Evolutionary conservation across 257 asterid species (phyloP).

Genomic region (Henckelia pumila): DNA sequence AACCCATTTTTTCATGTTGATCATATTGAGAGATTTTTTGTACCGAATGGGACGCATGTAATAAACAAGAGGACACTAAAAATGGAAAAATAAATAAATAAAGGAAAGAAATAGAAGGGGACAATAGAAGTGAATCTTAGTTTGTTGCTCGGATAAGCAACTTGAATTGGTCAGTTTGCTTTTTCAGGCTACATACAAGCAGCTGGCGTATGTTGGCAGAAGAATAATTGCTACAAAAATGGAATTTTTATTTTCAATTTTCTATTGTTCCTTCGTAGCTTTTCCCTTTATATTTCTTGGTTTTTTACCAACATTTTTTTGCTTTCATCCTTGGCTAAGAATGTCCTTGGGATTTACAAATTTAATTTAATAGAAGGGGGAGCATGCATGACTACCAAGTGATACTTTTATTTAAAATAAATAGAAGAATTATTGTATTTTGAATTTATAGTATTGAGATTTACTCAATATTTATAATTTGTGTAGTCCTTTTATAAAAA

Average conservation of each 20-base stretch:
- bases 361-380: no score
- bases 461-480: neutral
- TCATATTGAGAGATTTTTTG: no score
- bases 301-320: neutral
- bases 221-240: neutral
- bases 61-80: no score
- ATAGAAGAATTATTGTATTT: no score
- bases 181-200: neutral
- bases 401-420: no score
- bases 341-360: neutral
- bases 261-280: neutral
- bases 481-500: neutral
- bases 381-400: no score
- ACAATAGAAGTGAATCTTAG: conserved; percentile 11
- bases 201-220: neutral
- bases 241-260: neutral
- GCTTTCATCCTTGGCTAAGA: neutral
- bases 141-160: conserved; percentile 13
- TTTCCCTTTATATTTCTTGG: neutral
- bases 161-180: conserved; percentile 2
- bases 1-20: neutral
- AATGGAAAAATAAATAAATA: neutral
- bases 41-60: neutral
- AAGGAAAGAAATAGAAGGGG: conserved; percentile 7
- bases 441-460: neutral